Evolutionary conservation across 805 yeast genomes (phyloP), one percentile per base, ranked within the genome.

Genomic region (Cyberlindnera mycetangii): DNA sequence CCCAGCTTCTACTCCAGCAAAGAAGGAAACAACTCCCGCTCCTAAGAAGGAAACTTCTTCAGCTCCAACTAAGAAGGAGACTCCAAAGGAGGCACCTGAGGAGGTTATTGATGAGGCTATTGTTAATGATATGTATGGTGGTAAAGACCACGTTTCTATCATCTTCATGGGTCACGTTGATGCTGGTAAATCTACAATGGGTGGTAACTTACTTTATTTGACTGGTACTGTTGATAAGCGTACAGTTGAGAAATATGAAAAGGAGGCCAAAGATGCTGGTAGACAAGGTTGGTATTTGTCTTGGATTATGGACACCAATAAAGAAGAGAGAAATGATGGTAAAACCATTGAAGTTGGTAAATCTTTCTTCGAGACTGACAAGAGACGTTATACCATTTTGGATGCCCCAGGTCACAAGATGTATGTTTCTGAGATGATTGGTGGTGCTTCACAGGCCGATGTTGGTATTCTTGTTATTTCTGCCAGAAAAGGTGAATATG

Each of bases 361-460:
- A 64, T 95, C 98, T 18, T 89, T 85, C 61, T 93, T 93, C 60
- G 99, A 93, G 75, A 93, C 99, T 48, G 98, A 90, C 24, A 89
- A 88, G 74, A 85, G 99, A 74, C 84, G 98, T 69, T 93, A 93
- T 74, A 92, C 99, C 35, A 89, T 93, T 56, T 80, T 93, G 66
- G 99, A 93, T 69, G 99, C 99, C 8, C 99, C 99, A 54, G 99
- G 99, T 41, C 99, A 93, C 76, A 93, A 93, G 74, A 85, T 93
- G 89, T 93, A 93, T 65, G 97, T 93, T 52, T 89, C 97, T 44
- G 95, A 89, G 68, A 93, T 93, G 99, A 93, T 93, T 75, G 98
- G 98, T 60, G 99, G 99, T 69, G 99, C 99, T 16, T 90, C 98
- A 37, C 99, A 93, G 74, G 99, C 99, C 28, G 99, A 93, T 72